Base-by-base conservation (phyloP, 805 yeast species). In the Dipodascus geniculatus region DNA sequence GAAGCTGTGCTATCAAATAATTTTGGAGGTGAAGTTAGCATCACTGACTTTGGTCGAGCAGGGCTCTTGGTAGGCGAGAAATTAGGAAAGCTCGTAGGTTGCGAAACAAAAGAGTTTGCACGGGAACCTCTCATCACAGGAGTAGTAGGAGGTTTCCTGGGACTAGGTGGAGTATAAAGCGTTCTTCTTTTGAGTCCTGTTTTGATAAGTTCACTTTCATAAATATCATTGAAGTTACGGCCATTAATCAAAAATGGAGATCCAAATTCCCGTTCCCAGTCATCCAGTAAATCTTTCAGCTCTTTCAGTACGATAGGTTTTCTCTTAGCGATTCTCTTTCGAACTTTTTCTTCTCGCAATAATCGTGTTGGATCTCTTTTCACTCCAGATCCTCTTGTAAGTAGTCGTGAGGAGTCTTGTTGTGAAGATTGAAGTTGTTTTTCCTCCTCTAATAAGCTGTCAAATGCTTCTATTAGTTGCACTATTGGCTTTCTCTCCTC, bases 371-470 rank as follows among this genome's bases (percentile, higher is more conserved):
- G 90, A 51, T 67, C 71, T 2, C 68, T 59, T 4, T 60, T 53
- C 2, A 58, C 60, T 4, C 66, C 60, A 4, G 65, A 61, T 16
- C 68, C 82, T 62, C 86, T 79, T 57, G 84, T 79, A 49, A 85
- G 67, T 48, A 90, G 73, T 57, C 98, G 75, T 0, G 91, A 81
- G 0, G 97, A 82, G 65, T 91, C 93, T 61, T 80, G 83, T 1
- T 85, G 77, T 2, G 93, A 80, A 56, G 80, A 84, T 38, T 76
- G 83, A 42, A 93, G 74, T 49, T 77, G 77, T 1, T 65, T 58
- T 56, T 84, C 85, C 58, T 87, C 95, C 14, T 71, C 67, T 44
- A 81, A 65, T 23, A 89, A 66, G 1, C 73, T 75, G 48, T 77
- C 71, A 57, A 86, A 75, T 48, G 76, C 78, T 2, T 76, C 73